A percentile compares a stretch with the other conserved stretches of the same genome.
Evolutionary conservation across 2,329 filamentous ascomycete genomes (phyloP).

Genomic region (Chlorencoelia australis): DNA sequence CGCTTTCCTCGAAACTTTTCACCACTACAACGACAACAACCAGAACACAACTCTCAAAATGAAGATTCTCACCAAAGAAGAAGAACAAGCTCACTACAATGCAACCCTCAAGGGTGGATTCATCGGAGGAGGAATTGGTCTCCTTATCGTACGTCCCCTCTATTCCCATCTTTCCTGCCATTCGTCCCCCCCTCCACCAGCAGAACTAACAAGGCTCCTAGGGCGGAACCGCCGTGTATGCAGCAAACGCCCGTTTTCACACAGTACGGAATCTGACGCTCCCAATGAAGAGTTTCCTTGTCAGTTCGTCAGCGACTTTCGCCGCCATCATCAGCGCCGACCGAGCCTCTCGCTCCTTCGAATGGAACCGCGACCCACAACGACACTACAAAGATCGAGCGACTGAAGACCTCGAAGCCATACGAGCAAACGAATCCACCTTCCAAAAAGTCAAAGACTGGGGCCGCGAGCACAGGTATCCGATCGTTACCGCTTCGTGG

Average conservation of each 20-base stretch:
- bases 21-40: not conserved
- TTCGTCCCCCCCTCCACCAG: not conserved
- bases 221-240: slow-evolving; percentile 48
- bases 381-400: slow-evolving; percentile 29
- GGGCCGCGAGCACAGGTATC: slow-evolving; percentile 59
- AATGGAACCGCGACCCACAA: slow-evolving; percentile 36
- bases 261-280: slow-evolving; percentile 74
- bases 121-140: slow-evolving; percentile 60
- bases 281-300: slow-evolving; percentile 84
- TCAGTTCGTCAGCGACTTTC: slow-evolving; percentile 75
- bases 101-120: slow-evolving; percentile 71
- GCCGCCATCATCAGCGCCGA: slow-evolving; percentile 83
- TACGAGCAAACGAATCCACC: slow-evolving; percentile 34
- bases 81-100: slow-evolving; percentile 78
- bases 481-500: slow-evolving; percentile 59
- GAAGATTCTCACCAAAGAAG: slow-evolving; percentile 94
- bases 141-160: slow-evolving; percentile 52
- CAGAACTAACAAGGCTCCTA: slow-evolving; percentile 8
- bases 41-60: slow-evolving; percentile 38
- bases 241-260: slow-evolving; percentile 57
- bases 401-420: slow-evolving; percentile 10
- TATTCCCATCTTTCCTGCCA: not conserved
- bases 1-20: not conserved
- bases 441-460: slow-evolving; percentile 58
- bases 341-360: slow-evolving; percentile 58